Evolutionary conservation across 345 rosid genomes (phyloP).

Genomic region (Euphorbia pulcherrima): DNA sequence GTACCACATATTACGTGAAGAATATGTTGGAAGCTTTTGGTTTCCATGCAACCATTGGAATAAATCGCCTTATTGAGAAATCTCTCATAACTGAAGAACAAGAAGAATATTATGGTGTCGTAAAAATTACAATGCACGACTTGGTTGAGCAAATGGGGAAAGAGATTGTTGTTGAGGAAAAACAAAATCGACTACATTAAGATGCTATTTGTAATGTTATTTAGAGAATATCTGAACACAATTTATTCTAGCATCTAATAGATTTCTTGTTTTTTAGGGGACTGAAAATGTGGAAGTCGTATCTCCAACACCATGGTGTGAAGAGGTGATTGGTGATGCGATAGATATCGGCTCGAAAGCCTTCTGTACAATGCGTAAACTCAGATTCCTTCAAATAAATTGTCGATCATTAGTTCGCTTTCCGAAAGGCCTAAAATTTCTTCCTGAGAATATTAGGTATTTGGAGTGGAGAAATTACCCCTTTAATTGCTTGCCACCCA

Average conservation of each 20-base stretch:
- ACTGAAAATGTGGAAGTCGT: background rate
- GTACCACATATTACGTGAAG: fast-evolving
- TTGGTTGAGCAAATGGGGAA: background rate
- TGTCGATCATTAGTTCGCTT: background rate
- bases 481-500: too few species aligned
- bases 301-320: background rate
- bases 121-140: background rate
- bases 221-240: background rate
- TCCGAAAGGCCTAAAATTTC: too few species aligned
- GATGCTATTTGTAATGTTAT: background rate
- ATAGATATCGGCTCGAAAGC: background rate
- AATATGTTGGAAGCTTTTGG: background rate
- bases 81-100: background rate
- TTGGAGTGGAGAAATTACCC: too few species aligned
- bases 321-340: background rate
- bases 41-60: background rate
- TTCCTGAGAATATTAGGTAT: too few species aligned
- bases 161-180: background rate
- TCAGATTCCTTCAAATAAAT: background rate
- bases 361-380: background rate
- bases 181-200: background rate
- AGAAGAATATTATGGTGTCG: too few species aligned
- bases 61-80: background rate
- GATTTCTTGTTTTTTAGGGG: background rate
- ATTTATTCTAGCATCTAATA: too few species aligned